Percentiles rank a stretch among this genome's conserved stretches.
Conservation (phyloP, 1,139 yeast genomes). For the Suhomyces wounanorum region DNA sequence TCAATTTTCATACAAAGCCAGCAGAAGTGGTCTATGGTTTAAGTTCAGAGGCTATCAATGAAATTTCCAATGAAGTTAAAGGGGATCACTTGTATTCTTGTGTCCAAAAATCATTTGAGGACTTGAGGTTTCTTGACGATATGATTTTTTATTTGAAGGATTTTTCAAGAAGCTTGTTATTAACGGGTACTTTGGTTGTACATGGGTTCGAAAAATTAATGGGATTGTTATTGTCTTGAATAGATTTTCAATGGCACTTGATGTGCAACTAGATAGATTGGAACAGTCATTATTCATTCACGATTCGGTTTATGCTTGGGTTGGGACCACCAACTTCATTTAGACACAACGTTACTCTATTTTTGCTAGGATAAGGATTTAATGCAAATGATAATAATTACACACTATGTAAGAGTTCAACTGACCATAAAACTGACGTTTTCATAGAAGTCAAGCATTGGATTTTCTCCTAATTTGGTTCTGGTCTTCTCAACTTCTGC, state of each 20-base stretch:
- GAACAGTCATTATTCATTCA: background rate
- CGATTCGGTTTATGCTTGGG: background rate
- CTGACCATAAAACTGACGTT: slow-evolving; percentile 76
- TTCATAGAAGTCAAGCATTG: slow-evolving; percentile 78
- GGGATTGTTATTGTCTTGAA: slow-evolving; percentile 11
- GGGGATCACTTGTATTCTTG: slow-evolving; percentile 2
- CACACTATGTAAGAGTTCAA: slow-evolving; percentile 7
- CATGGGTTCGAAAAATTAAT: slow-evolving; percentile 32
- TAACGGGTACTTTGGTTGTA: slow-evolving; percentile 27
- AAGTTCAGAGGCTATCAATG: background rate
- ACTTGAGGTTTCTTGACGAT: slow-evolving; percentile 10
- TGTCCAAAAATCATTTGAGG: background rate
- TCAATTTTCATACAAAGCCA: background rate
- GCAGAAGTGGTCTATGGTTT: slow-evolving; percentile 1
- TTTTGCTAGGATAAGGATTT: background rate
- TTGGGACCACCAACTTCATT: background rate
- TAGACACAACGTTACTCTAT: background rate
- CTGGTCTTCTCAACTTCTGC: slow-evolving; percentile 68
- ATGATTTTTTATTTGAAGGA: slow-evolving; percentile 7
- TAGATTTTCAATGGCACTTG: background rate
- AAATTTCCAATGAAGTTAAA: background rate
- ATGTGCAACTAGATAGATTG: background rate
- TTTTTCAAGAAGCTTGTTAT: slow-evolving; percentile 11
- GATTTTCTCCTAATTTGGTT: slow-evolving; percentile 79
- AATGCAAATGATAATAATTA: slow-evolving; percentile 4